These are phyloP conservation scores for Cercophora newfieldiana DNA, from an alignment of 495 filamentous ascomycete species.

Conservation along the genomic window DNA sequence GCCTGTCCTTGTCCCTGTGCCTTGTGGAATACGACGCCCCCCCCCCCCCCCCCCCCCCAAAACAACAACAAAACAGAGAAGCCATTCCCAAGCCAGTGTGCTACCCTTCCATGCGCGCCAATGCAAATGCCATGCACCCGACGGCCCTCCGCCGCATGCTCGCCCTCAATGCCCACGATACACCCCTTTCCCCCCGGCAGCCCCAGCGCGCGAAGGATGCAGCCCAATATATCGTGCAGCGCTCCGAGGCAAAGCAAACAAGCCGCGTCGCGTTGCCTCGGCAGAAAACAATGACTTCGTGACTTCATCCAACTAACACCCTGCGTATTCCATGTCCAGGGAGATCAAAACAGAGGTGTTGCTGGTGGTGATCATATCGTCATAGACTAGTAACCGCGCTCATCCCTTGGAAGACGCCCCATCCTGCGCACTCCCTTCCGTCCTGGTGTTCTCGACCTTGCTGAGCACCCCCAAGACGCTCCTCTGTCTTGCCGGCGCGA, in stretches of 20 bases:
- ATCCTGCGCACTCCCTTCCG: slow-evolving; percentile 23
- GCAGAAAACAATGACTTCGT: not conserved
- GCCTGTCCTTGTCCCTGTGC: not conserved
- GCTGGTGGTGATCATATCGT: not conserved
- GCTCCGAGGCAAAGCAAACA: slow-evolving; percentile 18
- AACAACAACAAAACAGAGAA: not conserved
- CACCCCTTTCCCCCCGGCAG: slow-evolving; percentile 6
- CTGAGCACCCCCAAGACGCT: slow-evolving; percentile 52
- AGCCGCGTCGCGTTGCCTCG: not conserved
- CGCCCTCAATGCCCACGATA: slow-evolving; percentile 13
- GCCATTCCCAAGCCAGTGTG: not conserved
- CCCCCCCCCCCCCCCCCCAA: too few species aligned
- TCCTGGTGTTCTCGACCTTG: slow-evolving; percentile 8
- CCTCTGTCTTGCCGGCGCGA: slow-evolving; percentile 60
- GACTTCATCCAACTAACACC: not conserved
- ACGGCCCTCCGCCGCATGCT: slow-evolving; percentile 9
- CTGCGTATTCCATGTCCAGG: not conserved
- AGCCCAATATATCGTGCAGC: slow-evolving; percentile 30
- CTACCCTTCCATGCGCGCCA: not conserved
- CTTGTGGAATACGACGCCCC: slow-evolving; percentile 3
- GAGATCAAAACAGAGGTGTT: not conserved
- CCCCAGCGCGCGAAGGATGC: slow-evolving; percentile 7
- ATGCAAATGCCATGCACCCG: not conserved
- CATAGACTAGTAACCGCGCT: not conserved
- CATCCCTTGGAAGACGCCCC: not conserved